These are phyloP conservation scores for Kwoniella europaea DNA, from an alignment of 768 basidiomycete genomes.

Conservation along the genomic window DNA sequence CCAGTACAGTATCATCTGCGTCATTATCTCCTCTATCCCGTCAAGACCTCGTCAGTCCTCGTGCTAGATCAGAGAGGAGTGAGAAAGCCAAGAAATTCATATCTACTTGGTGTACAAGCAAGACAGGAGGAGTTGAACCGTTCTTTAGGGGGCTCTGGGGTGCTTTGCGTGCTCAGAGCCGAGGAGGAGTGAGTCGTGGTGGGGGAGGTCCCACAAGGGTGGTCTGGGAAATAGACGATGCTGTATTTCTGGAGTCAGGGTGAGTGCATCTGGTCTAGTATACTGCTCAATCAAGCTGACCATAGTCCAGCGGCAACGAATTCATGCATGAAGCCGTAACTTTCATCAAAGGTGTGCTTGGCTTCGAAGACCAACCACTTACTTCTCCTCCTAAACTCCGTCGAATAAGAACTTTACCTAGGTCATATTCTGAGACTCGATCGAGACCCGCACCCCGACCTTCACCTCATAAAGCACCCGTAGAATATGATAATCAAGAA, in stretches of 20 bases:
- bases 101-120: conserved; percentile 79
- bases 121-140: conserved; percentile 81
- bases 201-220: conserved; percentile 76
- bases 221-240: conserved; percentile 92
- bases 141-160: conserved; percentile 82
- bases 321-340: conserved; percentile 92
- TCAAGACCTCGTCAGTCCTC: conserved; percentile 66
- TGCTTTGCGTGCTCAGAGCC: conserved; percentile 76
- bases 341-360: conserved; percentile 83
- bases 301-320: conserved; percentile 74
- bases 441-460: conserved; percentile 22
- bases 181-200: conserved; percentile 73
- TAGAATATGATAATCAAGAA: conserved; percentile 4
- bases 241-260: conserved; percentile 92
- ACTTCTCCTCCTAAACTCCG: conserved; percentile 49
- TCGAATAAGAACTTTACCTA: conserved; percentile 34
- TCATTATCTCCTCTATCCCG: conserved; percentile 77
- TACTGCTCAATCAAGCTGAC: neutral
- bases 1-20: conserved; percentile 76
- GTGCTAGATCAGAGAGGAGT: conserved; percentile 77
- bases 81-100: conserved; percentile 78
- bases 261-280: conserved; percentile 61
- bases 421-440: conserved; percentile 26
- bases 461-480: conserved; percentile 8
- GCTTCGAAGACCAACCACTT: conserved; percentile 70